phyloP scores from a whole-genome alignment of 345 rosid species.

The Corchorus capsularis region DNA sequence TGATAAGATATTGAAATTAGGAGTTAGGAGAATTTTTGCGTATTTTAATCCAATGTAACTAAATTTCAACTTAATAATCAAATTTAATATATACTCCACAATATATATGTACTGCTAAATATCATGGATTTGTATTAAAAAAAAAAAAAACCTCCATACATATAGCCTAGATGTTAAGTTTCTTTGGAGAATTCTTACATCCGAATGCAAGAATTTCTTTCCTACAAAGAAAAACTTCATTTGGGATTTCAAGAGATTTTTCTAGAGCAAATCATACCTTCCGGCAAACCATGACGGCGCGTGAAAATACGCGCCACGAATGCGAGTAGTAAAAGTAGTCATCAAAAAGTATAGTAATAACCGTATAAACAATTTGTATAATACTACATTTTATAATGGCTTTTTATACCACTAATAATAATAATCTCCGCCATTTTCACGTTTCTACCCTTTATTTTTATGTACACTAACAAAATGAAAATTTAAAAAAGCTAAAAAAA shows the following conservation, averaged over 20 bases:
- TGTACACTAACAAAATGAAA: conserved; percentile 28
- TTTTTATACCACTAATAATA: not conserved
- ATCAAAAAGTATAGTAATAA: not conserved
- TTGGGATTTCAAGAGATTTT: not conserved
- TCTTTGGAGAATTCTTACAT: not conserved
- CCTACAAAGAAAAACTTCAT: not conserved
- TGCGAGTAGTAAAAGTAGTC: not conserved
- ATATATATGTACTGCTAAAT: too few species aligned
- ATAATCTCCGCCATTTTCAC: conserved; percentile 22
- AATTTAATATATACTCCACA: too few species aligned
- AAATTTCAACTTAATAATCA: too few species aligned
- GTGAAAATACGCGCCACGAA: conserved; percentile 10
- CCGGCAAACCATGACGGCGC: not conserved
- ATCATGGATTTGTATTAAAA: too few species aligned
- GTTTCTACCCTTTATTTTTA: conserved; percentile 22
- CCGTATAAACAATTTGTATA: conserved; percentile 9
- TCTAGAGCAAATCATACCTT: not conserved
- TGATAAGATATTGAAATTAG: too few species aligned
- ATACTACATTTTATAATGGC: not conserved
- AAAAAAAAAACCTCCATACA: too few species aligned
- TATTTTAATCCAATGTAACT: too few species aligned
- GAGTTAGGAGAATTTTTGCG: too few species aligned
- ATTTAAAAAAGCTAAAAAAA: not conserved
- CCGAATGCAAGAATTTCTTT: conserved; percentile 4
- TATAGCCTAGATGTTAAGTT: not conserved